Percentiles rank a stretch among this genome's conserved stretches.
Conservation (phyloP, 2,329 filamentous ascomycete genomes). For the Chrysosporium queenslandicum region DNA sequence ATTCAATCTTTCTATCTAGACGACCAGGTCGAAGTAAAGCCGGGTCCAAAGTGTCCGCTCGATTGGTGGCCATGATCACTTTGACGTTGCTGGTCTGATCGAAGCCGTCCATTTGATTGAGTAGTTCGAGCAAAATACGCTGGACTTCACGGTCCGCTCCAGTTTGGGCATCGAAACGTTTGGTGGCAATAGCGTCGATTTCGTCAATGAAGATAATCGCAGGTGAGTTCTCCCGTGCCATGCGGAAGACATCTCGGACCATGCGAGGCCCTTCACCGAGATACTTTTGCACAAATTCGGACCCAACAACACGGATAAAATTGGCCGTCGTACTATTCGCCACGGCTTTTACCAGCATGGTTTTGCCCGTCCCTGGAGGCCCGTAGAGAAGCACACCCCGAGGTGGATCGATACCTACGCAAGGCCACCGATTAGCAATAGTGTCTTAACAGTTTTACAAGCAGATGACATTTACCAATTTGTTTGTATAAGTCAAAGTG, state of each 20-base stretch:
- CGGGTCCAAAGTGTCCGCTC: conserved; percentile 91
- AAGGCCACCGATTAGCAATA: conserved; percentile 3
- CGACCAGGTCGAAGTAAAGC: conserved; percentile 88
- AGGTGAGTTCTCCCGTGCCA: conserved; percentile 96
- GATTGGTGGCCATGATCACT: conserved; percentile 99
- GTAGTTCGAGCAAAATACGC: conserved; percentile 89
- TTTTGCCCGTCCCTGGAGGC: conserved; percentile 91
- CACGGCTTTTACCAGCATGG: conserved; percentile 95
- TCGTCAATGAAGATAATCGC: conserved; percentile 99
- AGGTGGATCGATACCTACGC: conserved; percentile 71
- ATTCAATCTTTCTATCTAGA: conserved; percentile 97
- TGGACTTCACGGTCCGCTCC: conserved; percentile 97
- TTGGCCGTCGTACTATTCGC: conserved; percentile 96
- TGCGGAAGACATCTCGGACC: conserved; percentile 97
- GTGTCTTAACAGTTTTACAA: not conserved
- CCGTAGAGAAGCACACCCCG: conserved; percentile 94
- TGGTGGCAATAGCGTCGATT: conserved; percentile 96
- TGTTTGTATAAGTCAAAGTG: conserved; percentile 99
- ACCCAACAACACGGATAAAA: conserved; percentile 96
- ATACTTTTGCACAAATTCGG: conserved; percentile 98
- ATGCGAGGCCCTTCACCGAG: conserved; percentile 94
- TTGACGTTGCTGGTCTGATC: conserved; percentile 99
- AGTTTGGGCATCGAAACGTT: conserved; percentile 97
- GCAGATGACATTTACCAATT: conserved; percentile 52
- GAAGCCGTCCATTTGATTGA: conserved; percentile 99